Evolutionary conservation across 164 flowering plant species (phyloP), one percentile per base, ranked within the genome.

Genomic region (Brasenia schreberi): DNA sequence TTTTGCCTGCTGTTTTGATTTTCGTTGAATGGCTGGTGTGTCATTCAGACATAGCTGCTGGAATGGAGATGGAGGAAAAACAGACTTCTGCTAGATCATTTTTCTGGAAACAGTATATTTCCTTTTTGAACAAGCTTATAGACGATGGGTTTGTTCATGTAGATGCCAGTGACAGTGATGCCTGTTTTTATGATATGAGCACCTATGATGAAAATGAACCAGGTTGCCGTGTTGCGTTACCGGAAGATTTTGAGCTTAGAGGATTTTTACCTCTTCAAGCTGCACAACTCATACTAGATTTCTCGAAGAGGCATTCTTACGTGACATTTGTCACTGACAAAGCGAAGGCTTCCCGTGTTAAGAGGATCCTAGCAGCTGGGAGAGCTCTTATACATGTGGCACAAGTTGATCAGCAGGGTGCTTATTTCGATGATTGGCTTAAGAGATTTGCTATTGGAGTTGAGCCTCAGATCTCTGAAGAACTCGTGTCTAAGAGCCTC

Each of bases 11-110:
- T 53, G 76, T 89, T 75, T 68, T 94, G 71, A 89, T 94, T 59
- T 94, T 91, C 73, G 79, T 91, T 27, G 99, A 94, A 70, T 94
- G 99, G 99, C 75, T 94, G 76, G 97, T 97, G 19, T 84, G 88
- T 76, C 78, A 69, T 66, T 87, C 85, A 23, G 90, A 94, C 76
- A 67, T 91, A 70, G 90, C 86, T 2, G 70, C 77, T 45, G 81
- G 81, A 74, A 76, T 65, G 66, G 93, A 88, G 69, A 72, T 68
- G 53, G 94, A 92, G 67, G 96, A 87, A 67, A 84, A 82, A 66
- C 88, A 89, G 75, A 81, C 79, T n/a, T 58, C 71, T 70, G 85
- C 78, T 56, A 81, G 96, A 70, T 78, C 84, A 7, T 77, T 73
- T 7, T 94, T 91, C 75, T 94, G 99, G 99, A 85, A 81, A 18